Evolutionary conservation across 768 basidiomycete genomes (phyloP).

Genomic region (Kockovaella imperatae): DNA sequence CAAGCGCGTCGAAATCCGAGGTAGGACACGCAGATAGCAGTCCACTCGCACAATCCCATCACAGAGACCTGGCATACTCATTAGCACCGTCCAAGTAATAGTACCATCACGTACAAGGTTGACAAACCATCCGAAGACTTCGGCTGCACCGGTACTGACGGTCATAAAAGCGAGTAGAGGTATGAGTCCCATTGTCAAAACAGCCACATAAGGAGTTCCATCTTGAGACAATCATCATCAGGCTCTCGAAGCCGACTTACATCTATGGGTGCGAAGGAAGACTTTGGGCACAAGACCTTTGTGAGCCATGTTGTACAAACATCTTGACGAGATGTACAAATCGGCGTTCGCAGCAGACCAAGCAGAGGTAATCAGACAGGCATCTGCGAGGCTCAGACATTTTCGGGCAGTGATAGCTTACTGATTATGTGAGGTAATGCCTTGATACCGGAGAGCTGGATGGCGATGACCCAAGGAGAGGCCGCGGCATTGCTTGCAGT

Average conservation of each 20-base stretch:
- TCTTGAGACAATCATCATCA: too few relatives aligned
- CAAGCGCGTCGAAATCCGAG: too few relatives aligned
- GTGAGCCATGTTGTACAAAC: constrained; percentile 8
- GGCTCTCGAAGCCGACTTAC: too few relatives aligned
- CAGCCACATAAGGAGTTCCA: constrained; percentile 39
- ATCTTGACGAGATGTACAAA: constrained; percentile 6
- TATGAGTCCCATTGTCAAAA: constrained; percentile 18
- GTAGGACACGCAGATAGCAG: too few relatives aligned
- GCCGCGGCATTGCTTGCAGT: too few relatives aligned
- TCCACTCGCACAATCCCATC: too few relatives aligned
- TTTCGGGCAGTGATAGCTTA: too few relatives aligned
- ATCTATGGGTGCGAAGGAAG: too few relatives aligned
- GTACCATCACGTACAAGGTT: too few relatives aligned
- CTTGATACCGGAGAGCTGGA: constrained; percentile 67
- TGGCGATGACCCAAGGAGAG: constrained; percentile 85
- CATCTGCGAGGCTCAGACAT: too few relatives aligned
- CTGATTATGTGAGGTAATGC: constrained; percentile 64
- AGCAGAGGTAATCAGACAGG: constrained; percentile 61
- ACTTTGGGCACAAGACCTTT: constrained; percentile 9
- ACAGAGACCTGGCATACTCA: too few relatives aligned
- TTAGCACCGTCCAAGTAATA: too few relatives aligned
- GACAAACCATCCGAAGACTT: constrained; percentile 25
- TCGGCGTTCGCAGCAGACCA: constrained; percentile 12
- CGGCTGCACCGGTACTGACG: constrained; percentile 11
- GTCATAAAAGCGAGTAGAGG: constrained; percentile 20